Percentiles rank a stretch among this genome's conserved stretches.
phyloP scores from a whole-genome alignment of 2,329 filamentous ascomycete species.

The Colletotrichum navitas region DNA sequence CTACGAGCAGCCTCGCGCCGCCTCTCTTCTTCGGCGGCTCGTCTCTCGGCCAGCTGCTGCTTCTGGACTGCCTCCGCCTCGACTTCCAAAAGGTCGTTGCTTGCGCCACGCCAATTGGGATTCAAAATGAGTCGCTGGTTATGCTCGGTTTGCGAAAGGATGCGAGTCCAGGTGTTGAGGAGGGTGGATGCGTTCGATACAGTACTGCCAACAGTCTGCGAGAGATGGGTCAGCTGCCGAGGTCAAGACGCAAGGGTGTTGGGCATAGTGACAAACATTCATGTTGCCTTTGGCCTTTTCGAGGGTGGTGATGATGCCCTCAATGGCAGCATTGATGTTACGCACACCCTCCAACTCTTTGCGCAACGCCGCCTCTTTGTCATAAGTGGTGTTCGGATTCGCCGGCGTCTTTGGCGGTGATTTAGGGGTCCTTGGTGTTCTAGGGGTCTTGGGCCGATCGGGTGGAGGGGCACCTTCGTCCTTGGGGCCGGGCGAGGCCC shows the following conservation, averaged over 20 bases:
- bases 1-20: slow-evolving; percentile 78
- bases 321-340: slow-evolving; percentile 89
- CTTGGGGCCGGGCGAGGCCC: slow-evolving; percentile 58
- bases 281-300: slow-evolving; percentile 82
- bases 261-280: slow-evolving; percentile 64
- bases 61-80: slow-evolving; percentile 82
- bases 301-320: slow-evolving; percentile 79
- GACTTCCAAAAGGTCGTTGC: slow-evolving; percentile 85
- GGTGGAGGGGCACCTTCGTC: slow-evolving; percentile 46
- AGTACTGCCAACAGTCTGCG: slow-evolving; percentile 84
- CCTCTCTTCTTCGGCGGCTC: slow-evolving; percentile 82
- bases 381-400: slow-evolving; percentile 59
- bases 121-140: slow-evolving; percentile 93
- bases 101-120: slow-evolving; percentile 89
- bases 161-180: slow-evolving; percentile 94
- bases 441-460: slow-evolving; percentile 61
- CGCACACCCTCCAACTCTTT: slow-evolving; percentile 86
- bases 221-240: slow-evolving; percentile 39
- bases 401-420: slow-evolving; percentile 60
- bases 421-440: slow-evolving; percentile 61
- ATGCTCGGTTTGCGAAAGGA: slow-evolving; percentile 96
- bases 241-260: background rate
- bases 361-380: slow-evolving; percentile 80
- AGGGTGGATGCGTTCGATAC: slow-evolving; percentile 89
- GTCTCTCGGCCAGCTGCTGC: slow-evolving; percentile 82